Evolutionary conservation across 805 yeast genomes (phyloP).

Genomic region (Kluyveromyces nonfermentans): DNA sequence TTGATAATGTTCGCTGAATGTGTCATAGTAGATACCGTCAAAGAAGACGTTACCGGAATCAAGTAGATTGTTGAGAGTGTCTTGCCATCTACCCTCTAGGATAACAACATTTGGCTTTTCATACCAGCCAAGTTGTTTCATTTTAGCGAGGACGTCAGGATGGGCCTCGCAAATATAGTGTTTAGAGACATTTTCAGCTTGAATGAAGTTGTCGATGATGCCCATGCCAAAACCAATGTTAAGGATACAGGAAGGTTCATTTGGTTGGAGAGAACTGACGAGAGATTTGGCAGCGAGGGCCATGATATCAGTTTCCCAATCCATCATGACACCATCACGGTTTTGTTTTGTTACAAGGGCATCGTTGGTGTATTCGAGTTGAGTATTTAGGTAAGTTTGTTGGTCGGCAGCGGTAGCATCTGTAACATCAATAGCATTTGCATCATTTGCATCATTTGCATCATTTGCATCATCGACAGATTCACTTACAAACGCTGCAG

Average conservation of each 20-base stretch:
- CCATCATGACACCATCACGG: slow-evolving; percentile 94
- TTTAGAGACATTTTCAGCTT: slow-evolving; percentile 31
- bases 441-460: slow-evolving; percentile 3
- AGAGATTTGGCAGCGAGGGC: slow-evolving; percentile 65
- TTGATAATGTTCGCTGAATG: slow-evolving; percentile 83
- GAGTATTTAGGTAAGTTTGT: slow-evolving; percentile 51
- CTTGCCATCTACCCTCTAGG: slow-evolving; percentile 92
- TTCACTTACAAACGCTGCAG: slow-evolving; percentile 10
- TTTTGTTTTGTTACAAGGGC: slow-evolving; percentile 65
- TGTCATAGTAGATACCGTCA: slow-evolving; percentile 89
- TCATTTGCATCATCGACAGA: neutral
- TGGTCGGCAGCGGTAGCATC: slow-evolving; percentile 59
- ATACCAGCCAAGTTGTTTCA: slow-evolving; percentile 75
- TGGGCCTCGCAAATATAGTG: slow-evolving; percentile 94
- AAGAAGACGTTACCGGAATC: slow-evolving; percentile 55
- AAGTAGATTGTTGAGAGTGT: slow-evolving; percentile 55
- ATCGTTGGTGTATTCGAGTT: slow-evolving; percentile 54
- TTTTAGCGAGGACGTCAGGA: slow-evolving; percentile 71
- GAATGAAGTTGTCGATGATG: slow-evolving; percentile 75
- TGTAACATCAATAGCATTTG: too few species aligned
- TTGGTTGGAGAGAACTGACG: slow-evolving; percentile 33
- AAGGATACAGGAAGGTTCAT: slow-evolving; percentile 41
- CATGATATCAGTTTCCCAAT: slow-evolving; percentile 87
- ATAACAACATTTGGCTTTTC: slow-evolving; percentile 62
- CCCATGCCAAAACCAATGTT: slow-evolving; percentile 98